Base-by-base conservation (phyloP, 2,329 filamentous ascomycete genomes). In the Sclerotinia nivalis region DNA sequence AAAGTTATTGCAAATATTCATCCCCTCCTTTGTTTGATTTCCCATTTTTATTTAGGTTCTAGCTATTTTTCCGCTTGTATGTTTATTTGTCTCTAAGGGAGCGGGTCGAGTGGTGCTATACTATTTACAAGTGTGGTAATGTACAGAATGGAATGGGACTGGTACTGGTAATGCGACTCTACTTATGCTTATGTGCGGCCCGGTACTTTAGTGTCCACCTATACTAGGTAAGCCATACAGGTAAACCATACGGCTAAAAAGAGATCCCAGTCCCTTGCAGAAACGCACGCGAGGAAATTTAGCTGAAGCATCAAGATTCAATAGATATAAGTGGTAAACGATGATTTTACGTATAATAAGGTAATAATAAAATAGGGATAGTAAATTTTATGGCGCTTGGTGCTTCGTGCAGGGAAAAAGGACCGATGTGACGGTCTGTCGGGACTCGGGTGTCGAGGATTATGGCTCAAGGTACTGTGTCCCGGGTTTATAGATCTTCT, bases 391-490 rank as follows among this genome's bases (percentile, higher is more conserved):
- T 61, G 59, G 25, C 20, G n/a, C n/a, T n/a, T n/a, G n/a, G n/a
- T n/a, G n/a, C n/a, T n/a, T n/a, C n/a, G n/a, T n/a, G 25, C 59
- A 34, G 3, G 59, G 59, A 34, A 61, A 25, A 61, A 34, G 59
- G 43, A 31, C 40, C 43, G 43, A 61, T 22, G 40, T 47, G 40
- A 47, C 25, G 10, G 20, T 20, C 43, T 61, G 40, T 47, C 25
- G 58, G 58, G 58, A 59, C 31, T 31, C 31, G 31, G 31, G 31
- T 31, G 31, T 31, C 4, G 31, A 31, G 28, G 52, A 20, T 47
- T 22, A 31, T 0, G 93, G 93, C 77, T 96, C 92, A 0, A 96
- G 82, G 73, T 91, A 93, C 0, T 87, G 87, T 0, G 91, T 94
- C 1, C 91, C 91, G 76, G 91, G 86, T 74, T 89, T 89, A 69